These are phyloP conservation scores for Pseudogymnoascus sp. DNA, from an alignment of 2,329 filamentous ascomycete genomes.

Conservation along the genomic window DNA sequence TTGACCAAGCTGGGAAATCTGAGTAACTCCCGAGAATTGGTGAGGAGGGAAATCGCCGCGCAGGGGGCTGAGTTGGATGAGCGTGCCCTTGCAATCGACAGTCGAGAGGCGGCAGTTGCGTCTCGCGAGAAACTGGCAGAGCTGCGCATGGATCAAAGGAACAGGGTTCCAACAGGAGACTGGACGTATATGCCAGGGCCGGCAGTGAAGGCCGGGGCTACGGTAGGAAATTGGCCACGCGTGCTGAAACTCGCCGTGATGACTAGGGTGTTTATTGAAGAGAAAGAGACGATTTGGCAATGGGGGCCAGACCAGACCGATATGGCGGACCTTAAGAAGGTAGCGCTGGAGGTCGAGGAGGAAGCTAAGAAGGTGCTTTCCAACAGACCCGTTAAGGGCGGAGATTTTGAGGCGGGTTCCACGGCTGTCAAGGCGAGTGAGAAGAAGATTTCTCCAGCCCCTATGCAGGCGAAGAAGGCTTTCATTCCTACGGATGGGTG, in stretches of 20 bases:
- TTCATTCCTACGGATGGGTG: neutral
- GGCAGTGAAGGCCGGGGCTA: neutral
- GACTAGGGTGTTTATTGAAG: neutral
- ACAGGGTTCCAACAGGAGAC: too few species aligned
- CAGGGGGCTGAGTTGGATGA: neutral
- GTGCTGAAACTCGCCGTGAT: neutral
- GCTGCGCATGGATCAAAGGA: neutral
- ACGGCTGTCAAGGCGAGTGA: neutral
- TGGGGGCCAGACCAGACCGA: neutral
- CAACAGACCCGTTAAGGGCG: neutral
- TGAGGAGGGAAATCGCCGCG: neutral
- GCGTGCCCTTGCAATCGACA: neutral
- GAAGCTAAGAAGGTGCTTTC: neutral
- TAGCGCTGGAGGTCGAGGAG: neutral
- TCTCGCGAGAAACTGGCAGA: neutral
- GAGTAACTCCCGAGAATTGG: too few species aligned
- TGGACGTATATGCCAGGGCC: too few species aligned
- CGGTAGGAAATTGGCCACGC: neutral
- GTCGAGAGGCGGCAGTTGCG: neutral
- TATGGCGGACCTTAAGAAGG: neutral
- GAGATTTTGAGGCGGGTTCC: neutral
- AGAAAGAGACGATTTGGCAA: too few species aligned
- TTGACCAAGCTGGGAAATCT: neutral
- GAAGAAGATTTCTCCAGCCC: neutral
- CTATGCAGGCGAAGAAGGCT: neutral